Percentiles rank a stretch among this genome's conserved stretches.
phyloP scores from a whole-genome alignment of 2,329 filamentous ascomycete species.

The Mycocentrospora acerina region DNA sequence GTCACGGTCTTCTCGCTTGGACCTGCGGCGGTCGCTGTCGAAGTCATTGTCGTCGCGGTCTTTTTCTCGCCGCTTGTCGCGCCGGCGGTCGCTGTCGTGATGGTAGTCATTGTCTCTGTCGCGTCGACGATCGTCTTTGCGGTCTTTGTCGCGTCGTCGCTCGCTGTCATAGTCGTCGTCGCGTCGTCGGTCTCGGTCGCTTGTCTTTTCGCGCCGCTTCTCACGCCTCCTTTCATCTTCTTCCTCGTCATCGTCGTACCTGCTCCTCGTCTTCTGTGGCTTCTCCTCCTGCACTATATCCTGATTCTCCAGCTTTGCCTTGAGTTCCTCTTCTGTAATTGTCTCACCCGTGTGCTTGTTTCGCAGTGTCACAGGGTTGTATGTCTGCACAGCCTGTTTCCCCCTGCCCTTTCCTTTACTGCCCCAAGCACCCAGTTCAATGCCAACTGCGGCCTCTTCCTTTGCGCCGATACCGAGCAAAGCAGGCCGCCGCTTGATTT shows the following conservation, averaged over 20 bases:
- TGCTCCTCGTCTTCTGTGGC: slow-evolving; percentile 11
- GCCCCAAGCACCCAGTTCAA: slow-evolving; percentile 76
- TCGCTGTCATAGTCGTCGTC: slow-evolving; percentile 31
- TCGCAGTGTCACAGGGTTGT: slow-evolving; percentile 62
- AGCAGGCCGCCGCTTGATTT: slow-evolving; percentile 71
- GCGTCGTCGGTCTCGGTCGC: slow-evolving; percentile 17
- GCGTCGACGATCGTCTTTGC: slow-evolving; percentile 12
- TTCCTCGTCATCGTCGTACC: slow-evolving; percentile 17
- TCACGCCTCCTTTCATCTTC: slow-evolving; percentile 19
- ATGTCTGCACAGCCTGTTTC: slow-evolving; percentile 50
- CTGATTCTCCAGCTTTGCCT: slow-evolving; percentile 52
- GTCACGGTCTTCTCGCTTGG: slow-evolving; percentile 4
- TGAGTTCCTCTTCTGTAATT: slow-evolving; percentile 63
- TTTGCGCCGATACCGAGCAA: slow-evolving; percentile 88
- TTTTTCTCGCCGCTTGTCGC: slow-evolving; percentile 16
- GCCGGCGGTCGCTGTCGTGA: slow-evolving; percentile 17
- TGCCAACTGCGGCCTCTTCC: slow-evolving; percentile 61
- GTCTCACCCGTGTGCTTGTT: slow-evolving; percentile 65
- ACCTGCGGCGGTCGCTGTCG: slow-evolving; percentile 19
- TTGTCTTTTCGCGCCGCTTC: slow-evolving; percentile 16
- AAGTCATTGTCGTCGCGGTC: slow-evolving; percentile 18
- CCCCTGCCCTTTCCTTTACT: slow-evolving; percentile 54
- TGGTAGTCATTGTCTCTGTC: slow-evolving; percentile 6
- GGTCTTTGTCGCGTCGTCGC: slow-evolving; percentile 16
- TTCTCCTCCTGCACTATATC: slow-evolving; percentile 48